Evolutionary conservation across 805 yeast genomes (phyloP).

Genomic region (Saturnispora saitoi): DNA sequence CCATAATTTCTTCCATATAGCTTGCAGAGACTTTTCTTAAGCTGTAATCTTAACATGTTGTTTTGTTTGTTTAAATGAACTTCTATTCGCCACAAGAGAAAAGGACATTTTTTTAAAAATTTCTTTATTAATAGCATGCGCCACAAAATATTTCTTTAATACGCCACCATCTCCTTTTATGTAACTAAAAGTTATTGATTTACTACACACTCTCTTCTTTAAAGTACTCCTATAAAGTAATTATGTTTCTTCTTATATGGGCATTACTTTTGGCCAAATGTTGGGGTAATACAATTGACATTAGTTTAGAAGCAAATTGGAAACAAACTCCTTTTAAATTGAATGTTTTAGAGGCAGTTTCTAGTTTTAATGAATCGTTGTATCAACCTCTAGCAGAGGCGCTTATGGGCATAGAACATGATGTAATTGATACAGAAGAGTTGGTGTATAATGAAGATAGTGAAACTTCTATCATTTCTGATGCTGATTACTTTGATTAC

Average conservation of each 20-base stretch:
- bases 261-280: background rate
- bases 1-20: background rate
- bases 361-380: conserved; percentile 29
- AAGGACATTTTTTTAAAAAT: background rate
- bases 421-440: conserved; percentile 13
- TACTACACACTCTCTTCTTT: background rate
- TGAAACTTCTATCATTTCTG: conserved; percentile 17
- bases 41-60: background rate
- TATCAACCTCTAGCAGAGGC: conserved; percentile 29
- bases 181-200: background rate
- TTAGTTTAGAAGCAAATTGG: conserved; percentile 35
- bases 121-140: background rate
- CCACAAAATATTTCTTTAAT: background rate
- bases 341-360: conserved; percentile 34
- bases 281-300: conserved; percentile 17
- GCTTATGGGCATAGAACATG: conserved; percentile 20
- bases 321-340: conserved; percentile 32
- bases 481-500: conserved; percentile 20
- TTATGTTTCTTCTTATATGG: background rate
- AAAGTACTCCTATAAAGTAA: background rate
- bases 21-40: background rate
- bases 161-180: background rate
- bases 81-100: background rate
- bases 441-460: conserved; percentile 8
- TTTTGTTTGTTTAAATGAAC: background rate